Base-by-base conservation (phyloP, 1,139 yeast genomes). In the Candida mesenterica region DNA sequence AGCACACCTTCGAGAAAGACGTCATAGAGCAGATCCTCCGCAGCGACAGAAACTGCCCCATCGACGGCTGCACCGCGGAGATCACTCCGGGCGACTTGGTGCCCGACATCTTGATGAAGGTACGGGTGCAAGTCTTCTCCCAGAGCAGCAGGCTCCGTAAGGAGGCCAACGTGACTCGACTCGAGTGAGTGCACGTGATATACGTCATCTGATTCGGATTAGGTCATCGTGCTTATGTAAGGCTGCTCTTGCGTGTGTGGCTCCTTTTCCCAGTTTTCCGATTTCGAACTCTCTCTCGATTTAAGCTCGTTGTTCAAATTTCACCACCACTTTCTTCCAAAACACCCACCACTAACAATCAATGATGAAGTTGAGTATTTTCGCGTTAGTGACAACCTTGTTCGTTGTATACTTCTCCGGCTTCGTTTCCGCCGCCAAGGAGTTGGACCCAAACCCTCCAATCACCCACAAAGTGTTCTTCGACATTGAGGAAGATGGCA, bases 401-500 rank as follows among this genome's bases (percentile, higher is more conserved):
- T 37, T 59, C 18, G 41, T 54, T 26, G 44, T 57, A 13, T 46
- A 55, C 41, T 56, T 55, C 39, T 48, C 54, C 36, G 42, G 46
- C 15, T 39, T 43, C 22, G 39, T 43, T 20, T 53, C 43, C n/a
- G 43, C 39, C 18, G 43, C 48, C 19, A 42, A 37, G 10, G 65
- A 54, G 5, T 48, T 62, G 38, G 53, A 71, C 3, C 72, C 65
- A 28, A 73, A 75, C 49, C 85, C 87, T 29, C 72, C 71, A 32
- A 59, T 83, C 55, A 83, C 92, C 48, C 69, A 76, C 61, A 82
- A 80, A 62, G 96, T 92, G 24, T 92, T 68, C 65, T 88, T 92
- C 51, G 97, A 92, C 55, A 72, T 92, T 45, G 75, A 82, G 43
- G 89, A 86, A 55, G 96, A 87, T 43, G 95, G 84, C 37, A 68